These are phyloP conservation scores for Hordeum vulgare DNA, from an alignment of 176 grass and related monocot genomes.

Conservation along the genomic window MorexV3_pseudomolecules_assembly NC_058524.1:45960948-45961447, in stretches of 20 bases:
- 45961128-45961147: not conserved
- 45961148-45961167: not conserved
- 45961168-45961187: not conserved
- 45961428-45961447: not conserved
- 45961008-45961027: constrained; percentile 77
- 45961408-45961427: not conserved
- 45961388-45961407: not conserved
- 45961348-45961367: not conserved
- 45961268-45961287: not conserved
- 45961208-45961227: not conserved
- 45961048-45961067: not conserved
- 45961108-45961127: constrained; percentile 6
- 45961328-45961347: not conserved
- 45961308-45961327: not conserved
- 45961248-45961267: not conserved
- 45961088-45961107: not conserved
- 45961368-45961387: not conserved
- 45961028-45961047: constrained; percentile 32
- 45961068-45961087: constrained; percentile 11
- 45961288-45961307: not conserved
- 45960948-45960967: constrained; percentile 28
- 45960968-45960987: constrained; percentile 35
- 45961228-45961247: not conserved
- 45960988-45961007: constrained; percentile 66
- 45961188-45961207: not conserved